A percentile compares a stretch with the other conserved stretches of the same genome.
Evolutionary conservation across 2,329 filamentous ascomycete species (phyloP).

Genomic region (Helminthosporium solani): DNA sequence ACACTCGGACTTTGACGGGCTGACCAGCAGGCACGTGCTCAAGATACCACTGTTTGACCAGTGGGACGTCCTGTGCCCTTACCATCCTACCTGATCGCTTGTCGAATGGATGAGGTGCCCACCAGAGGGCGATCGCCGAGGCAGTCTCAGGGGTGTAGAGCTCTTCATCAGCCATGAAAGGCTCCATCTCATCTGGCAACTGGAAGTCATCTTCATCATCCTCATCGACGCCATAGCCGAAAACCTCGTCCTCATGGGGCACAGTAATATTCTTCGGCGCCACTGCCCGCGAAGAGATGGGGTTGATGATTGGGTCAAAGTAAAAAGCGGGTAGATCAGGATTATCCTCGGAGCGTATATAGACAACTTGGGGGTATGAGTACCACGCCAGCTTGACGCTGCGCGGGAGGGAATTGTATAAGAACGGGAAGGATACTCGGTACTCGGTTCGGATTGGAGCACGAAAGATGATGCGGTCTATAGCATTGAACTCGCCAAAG

Average conservation of each 20-base stretch:
- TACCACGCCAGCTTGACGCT: constrained; percentile 95
- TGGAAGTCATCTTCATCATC: constrained; percentile 83
- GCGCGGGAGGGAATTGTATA: constrained; percentile 94
- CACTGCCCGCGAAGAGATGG: constrained; percentile 91
- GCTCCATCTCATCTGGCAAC: constrained; percentile 75
- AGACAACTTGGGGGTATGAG: constrained; percentile 89
- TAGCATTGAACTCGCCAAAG: constrained; percentile 99
- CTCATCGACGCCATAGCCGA: constrained; percentile 77
- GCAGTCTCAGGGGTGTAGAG: constrained; percentile 87
- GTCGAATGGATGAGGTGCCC: constrained; percentile 96
- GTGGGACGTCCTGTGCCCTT: constrained; percentile 89
- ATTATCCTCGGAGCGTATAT: constrained; percentile 78
- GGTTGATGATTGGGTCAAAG: constrained; percentile 96
- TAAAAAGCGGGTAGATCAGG: constrained; percentile 90
- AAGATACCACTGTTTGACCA: constrained; percentile 98
- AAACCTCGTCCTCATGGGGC: constrained; percentile 91
- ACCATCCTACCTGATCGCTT: constrained; percentile 94
- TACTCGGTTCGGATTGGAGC: constrained; percentile 94
- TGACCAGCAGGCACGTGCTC: constrained; percentile 90
- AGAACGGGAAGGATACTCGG: constrained; percentile 86
- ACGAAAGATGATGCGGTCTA: constrained; percentile 98
- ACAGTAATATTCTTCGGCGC: constrained; percentile 91
- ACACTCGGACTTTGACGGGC: constrained; percentile 95
- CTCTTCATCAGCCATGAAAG: constrained; percentile 87
- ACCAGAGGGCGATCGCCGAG: constrained; percentile 92